phyloP scores from a whole-genome alignment of 192 early-diverging fungal species.

The Backusella westeae region DNA sequence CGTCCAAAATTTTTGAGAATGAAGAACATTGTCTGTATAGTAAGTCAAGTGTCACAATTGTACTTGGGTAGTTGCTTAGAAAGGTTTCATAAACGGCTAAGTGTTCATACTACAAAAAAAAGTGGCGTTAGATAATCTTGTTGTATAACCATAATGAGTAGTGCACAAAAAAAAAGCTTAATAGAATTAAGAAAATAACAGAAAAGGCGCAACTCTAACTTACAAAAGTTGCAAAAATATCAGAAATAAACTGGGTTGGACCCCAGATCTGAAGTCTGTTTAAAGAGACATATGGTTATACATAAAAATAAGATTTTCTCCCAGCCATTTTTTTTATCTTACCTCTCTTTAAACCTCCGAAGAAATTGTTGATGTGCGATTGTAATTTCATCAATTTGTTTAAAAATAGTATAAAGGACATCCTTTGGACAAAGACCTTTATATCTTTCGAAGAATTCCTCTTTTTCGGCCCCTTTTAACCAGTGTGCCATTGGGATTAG shows the following conservation, averaged over 20 bases:
- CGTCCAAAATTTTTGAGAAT: not conserved
- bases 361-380: not conserved
- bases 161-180: not conserved
- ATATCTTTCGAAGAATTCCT: slow-evolving; percentile 2
- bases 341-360: slow-evolving; percentile 4
- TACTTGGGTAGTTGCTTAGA: not conserved
- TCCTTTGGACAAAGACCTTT: not conserved
- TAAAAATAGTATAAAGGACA: not conserved
- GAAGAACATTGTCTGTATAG: slow-evolving; percentile 8
- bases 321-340: not conserved
- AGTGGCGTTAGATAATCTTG: not conserved
- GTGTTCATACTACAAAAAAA: slow-evolving; percentile 6
- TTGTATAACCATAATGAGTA: not conserved
- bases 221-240: slow-evolving; percentile 1
- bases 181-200: not conserved
- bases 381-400: not conserved
- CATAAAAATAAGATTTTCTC: not conserved
- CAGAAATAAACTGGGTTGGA: slow-evolving; percentile 10
- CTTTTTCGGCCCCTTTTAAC: not conserved
- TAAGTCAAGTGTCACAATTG: slow-evolving; percentile 5
- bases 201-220: not conserved
- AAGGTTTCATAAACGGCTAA: slow-evolving; percentile 3
- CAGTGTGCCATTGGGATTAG: not conserved
- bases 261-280: slow-evolving; percentile 9
- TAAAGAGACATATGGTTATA: not conserved